Evolutionary conservation across 192 early-diverging fungal genomes (phyloP).

Genomic region (Podila clonocystis): DNA sequence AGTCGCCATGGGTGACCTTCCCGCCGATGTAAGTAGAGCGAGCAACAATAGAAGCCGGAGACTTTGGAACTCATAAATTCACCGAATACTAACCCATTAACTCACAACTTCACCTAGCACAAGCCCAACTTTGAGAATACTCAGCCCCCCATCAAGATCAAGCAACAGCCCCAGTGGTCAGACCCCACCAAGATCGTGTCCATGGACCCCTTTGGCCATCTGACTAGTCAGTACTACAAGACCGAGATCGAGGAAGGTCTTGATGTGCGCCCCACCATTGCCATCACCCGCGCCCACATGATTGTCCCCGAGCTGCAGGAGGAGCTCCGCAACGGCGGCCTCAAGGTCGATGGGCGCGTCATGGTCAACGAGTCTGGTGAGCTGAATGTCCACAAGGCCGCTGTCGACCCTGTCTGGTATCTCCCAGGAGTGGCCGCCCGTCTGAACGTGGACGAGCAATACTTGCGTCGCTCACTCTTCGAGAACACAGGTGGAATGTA

Average conservation of each 20-base stretch:
- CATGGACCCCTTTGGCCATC: slow-evolving; percentile 93
- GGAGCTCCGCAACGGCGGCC: slow-evolving; percentile 64
- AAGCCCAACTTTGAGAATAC: slow-evolving; percentile 89
- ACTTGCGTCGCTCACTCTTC: slow-evolving; percentile 85
- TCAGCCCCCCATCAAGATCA: slow-evolving; percentile 84
- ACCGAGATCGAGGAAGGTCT: slow-evolving; percentile 72
- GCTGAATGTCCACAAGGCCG: slow-evolving; percentile 90
- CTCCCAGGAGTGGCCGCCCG: slow-evolving; percentile 91
- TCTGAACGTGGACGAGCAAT: slow-evolving; percentile 86
- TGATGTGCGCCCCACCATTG: slow-evolving; percentile 91
- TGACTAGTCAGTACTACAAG: slow-evolving; percentile 69
- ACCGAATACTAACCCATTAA: not conserved
- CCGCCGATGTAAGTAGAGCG: slow-evolving; percentile 44
- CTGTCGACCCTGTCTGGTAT: slow-evolving; percentile 95
- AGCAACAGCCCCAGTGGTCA: slow-evolving; percentile 82
- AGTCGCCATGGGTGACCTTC: slow-evolving; percentile 88
- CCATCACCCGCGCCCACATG: slow-evolving; percentile 97
- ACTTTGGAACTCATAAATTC: not conserved
- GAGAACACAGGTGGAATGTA: slow-evolving; percentile 97
- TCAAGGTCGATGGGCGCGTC: slow-evolving; percentile 85
- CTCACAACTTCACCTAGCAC: slow-evolving; percentile 56
- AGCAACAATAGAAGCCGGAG: too few relatives aligned
- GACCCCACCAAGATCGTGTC: slow-evolving; percentile 93
- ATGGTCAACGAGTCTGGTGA: slow-evolving; percentile 83
- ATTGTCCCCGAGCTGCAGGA: slow-evolving; percentile 90